Base-by-base conservation (phyloP, 768 basidiomycete genomes). In the Arthromyces matolae region DNA sequence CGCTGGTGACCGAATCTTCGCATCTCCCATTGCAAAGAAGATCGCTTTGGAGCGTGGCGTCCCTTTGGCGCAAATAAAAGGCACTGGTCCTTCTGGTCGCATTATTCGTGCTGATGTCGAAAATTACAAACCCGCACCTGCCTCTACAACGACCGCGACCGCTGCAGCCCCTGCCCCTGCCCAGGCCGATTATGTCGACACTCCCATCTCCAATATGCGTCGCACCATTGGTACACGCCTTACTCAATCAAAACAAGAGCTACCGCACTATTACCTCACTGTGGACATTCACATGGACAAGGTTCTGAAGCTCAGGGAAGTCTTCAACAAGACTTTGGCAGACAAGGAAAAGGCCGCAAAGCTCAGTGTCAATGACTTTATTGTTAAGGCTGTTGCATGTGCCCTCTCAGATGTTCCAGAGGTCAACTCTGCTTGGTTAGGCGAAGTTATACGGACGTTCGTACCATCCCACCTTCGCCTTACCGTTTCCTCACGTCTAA, bases 251-350 rank as follows among this genome's bases (percentile, higher is more conserved):
- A 98, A 96, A 71, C 86, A 90, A 68, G 86, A 92, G 58, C 62
- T 93, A n/a, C 96, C 96, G 4, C 95, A 98, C 66, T 99, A 95
- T 72, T 98, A 98, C 69, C 69, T 97, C 57, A 97, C 96, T 3
- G 80, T 91, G 34, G 90, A 97, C 60, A 78, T 98, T 66, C 86
- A 88, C 73, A 96, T 99, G 93, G 94, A 92, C 76, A 89, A 90
- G 76, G 84, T 93, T 16, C 66, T 89, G 63, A 98, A 96, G 71
- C 79, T 99, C 53, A 79, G 96, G 40, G 84, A 95, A 69, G 86
- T 97, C 53, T 98, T 99, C 76, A 99, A 99, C 80, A 84, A 84
- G 68, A 77, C 87, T 14, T 68, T 92, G 31, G 77, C 79, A 20
- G 89, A 90, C 61, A 88, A 89, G 70, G 91, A 93, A 66, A 95